Evolutionary conservation across 2,329 filamentous ascomycete species (phyloP), one percentile per base, ranked within the genome.

Genomic region (Trichoderma asperellum): DNA sequence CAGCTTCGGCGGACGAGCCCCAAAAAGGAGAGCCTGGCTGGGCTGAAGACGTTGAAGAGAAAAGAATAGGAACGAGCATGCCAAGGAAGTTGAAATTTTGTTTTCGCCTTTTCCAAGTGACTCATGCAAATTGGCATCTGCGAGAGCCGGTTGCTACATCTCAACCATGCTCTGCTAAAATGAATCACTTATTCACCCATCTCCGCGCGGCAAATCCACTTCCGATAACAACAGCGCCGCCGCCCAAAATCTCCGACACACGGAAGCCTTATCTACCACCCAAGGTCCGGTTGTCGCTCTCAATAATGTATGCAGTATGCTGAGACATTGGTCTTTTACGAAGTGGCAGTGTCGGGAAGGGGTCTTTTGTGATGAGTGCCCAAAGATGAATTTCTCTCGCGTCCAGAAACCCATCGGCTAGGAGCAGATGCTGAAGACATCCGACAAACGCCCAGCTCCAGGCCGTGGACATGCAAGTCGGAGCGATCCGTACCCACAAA

Each of bases 401-500:
- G 27, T 53, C 49, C 43, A 29, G 40, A 37, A 37, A 37, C 29
- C 14, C 55, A 58, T 29, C 37, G 55, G 58, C 65, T 57, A 24
- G 47, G 62, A 62, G 59, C 58, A 59, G 52, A 57, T 52, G 55
- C 21, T 67, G 64, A 67, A 34, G 64, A 67, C 55, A 67, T 67
- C 64, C 64, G 64, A 67, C 64, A 67, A 47, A 59, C 5, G 60
- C 29, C 58, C 32, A 55, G 14, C 24, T 49, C 43, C 57, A 68
- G 37, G 43, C 60, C 53, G 56, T 68, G 49, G 32, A 27, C 64
- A 68, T 70, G 68, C 68, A 68, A 55, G 63, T 68, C 62, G 68
- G 68, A 70, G 68, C 68, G 68, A 70, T 70, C 68, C 68, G 68
- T 70, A 70, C 68, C 68, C 68, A 70, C 68, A 37, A 52, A 53